These are phyloP conservation scores for Kazachstania sp. DNA, from an alignment of 1,139 yeast species.

Conservation along the genomic window DNA sequence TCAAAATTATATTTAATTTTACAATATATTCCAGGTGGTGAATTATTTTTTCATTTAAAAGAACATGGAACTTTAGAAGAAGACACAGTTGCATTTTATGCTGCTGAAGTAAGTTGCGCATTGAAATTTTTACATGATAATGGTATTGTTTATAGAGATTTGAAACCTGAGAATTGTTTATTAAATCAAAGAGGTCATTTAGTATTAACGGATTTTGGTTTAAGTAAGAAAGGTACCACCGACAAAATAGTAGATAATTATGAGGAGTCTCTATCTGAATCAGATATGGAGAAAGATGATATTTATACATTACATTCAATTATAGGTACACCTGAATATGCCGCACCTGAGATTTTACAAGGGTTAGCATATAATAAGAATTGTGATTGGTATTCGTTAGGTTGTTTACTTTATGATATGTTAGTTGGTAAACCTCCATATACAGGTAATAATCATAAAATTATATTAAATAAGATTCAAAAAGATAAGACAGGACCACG, in stretches of 20 bases:
- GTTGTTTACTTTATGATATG: conserved; percentile 81
- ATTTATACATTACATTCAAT: conserved; percentile 49
- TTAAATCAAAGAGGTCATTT: conserved; percentile 71
- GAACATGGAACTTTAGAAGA: conserved; percentile 45
- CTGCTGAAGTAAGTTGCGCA: conserved; percentile 82
- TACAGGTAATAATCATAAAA: conserved; percentile 79
- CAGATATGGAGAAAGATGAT: conserved; percentile 23
- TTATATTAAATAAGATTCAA: conserved; percentile 71
- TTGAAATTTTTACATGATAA: conserved; percentile 68
- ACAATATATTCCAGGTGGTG: conserved; percentile 92
- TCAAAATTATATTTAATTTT: conserved; percentile 69
- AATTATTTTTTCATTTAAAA: conserved; percentile 74
- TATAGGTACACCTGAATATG: conserved; percentile 91
- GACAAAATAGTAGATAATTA: background rate
- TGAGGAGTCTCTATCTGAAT: conserved; percentile 1
- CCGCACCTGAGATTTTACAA: conserved; percentile 89
- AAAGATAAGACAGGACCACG: conserved; percentile 55
- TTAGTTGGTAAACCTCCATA: conserved; percentile 91
- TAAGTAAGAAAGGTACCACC: conserved; percentile 53
- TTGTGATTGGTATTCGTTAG: conserved; percentile 97
- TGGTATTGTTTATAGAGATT: conserved; percentile 84
- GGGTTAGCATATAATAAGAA: conserved; percentile 80
- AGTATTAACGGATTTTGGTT: conserved; percentile 85
- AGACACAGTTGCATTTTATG: conserved; percentile 67
- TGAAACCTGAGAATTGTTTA: conserved; percentile 90